A percentile compares a stretch with the other conserved stretches of the same genome.
phyloP scores from a whole-genome alignment of 2,329 filamentous ascomycete species.

The Cyphellophora europaea region DNA sequence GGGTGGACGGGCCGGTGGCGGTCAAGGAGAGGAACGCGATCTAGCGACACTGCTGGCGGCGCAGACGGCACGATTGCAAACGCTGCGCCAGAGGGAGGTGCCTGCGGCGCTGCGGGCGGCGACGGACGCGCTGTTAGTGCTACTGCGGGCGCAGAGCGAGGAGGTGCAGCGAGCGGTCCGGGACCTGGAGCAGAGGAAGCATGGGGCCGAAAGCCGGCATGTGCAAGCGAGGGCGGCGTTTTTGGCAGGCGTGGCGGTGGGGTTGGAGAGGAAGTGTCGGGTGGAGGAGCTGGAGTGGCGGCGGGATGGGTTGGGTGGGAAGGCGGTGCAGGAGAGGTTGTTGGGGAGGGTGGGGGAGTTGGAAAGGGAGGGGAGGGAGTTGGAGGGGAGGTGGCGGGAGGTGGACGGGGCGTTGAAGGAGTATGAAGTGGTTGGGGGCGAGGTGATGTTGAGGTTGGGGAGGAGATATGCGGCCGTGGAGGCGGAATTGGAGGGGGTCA shows the following conservation, averaged over 20 bases:
- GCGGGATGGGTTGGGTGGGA: constrained; percentile 27
- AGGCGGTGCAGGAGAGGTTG: constrained; percentile 23
- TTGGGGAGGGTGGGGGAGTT: too few relatives aligned
- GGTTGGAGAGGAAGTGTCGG: constrained; percentile 14
- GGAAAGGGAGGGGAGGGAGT: constrained; percentile 26
- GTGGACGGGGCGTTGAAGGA: constrained; percentile 24
- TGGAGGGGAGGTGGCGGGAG: constrained; percentile 23
- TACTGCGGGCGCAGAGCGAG: constrained; percentile 24
- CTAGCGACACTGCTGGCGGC: too few relatives aligned
- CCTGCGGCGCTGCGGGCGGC: constrained; percentile 25
- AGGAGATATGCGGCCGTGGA: constrained; percentile 28
- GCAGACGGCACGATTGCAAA: background rate
- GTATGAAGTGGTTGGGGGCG: constrained; percentile 22
- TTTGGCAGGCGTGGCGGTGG: constrained; percentile 11
- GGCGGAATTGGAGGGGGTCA: constrained; percentile 27
- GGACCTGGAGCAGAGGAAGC: constrained; percentile 14
- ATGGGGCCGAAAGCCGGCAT: constrained; percentile 14
- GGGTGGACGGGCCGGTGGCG: too few relatives aligned
- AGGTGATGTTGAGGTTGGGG: constrained; percentile 27
- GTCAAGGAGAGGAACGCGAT: too few relatives aligned
- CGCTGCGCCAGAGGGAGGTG: constrained; percentile 23
- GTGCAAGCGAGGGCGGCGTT: constrained; percentile 6
- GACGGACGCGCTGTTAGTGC: constrained; percentile 25
- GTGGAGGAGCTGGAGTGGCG: constrained; percentile 21
- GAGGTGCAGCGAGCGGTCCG: constrained; percentile 23